Conservation (phyloP, 1,139 yeast species). For the Meyerozyma smithsonii region DNA sequence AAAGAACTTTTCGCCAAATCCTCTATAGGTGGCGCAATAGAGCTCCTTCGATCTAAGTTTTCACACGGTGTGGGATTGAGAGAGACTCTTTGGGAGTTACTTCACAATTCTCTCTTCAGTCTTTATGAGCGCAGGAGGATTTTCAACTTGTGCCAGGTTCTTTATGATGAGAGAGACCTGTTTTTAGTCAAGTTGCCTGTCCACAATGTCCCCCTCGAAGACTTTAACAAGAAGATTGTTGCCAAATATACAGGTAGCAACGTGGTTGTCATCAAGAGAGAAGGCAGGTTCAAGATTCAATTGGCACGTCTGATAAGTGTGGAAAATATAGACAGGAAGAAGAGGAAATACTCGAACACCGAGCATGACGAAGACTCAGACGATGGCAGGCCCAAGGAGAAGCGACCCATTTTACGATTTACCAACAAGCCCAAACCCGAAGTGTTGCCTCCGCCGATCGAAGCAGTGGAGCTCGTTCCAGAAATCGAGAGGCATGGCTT, state of each 20-base stretch:
- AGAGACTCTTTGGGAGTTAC: conserved; percentile 61
- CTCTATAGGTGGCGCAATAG: conserved; percentile 59
- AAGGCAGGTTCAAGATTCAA: conserved; percentile 44
- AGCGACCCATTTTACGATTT: conserved; percentile 2
- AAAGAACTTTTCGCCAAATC: conserved; percentile 40
- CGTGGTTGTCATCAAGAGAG: conserved; percentile 37
- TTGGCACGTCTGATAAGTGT: conserved; percentile 21
- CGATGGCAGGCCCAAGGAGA: conserved; percentile 4
- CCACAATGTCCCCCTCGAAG: conserved; percentile 52
- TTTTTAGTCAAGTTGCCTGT: conserved; percentile 57
- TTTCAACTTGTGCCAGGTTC: conserved; percentile 60
- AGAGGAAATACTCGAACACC: background rate
- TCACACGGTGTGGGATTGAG: conserved; percentile 61
- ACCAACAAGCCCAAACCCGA: conserved; percentile 2
- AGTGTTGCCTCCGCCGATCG: background rate
- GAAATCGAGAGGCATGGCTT: conserved; percentile 2
- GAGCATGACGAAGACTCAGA: conserved; percentile 2
- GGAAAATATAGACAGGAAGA: conserved; percentile 3
- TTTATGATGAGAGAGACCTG: conserved; percentile 61
- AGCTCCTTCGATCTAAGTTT: conserved; percentile 60
- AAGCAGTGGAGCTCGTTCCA: conserved; percentile 1
- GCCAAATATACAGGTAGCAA: conserved; percentile 51
- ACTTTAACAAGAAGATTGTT: conserved; percentile 53
- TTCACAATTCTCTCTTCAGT: conserved; percentile 57
- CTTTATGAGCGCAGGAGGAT: conserved; percentile 58